Evolutionary conservation across 2,329 filamentous ascomycete genomes (phyloP), one percentile per base, ranked within the genome.

Genomic region (Thermothelomyces thermophilus): DNA sequence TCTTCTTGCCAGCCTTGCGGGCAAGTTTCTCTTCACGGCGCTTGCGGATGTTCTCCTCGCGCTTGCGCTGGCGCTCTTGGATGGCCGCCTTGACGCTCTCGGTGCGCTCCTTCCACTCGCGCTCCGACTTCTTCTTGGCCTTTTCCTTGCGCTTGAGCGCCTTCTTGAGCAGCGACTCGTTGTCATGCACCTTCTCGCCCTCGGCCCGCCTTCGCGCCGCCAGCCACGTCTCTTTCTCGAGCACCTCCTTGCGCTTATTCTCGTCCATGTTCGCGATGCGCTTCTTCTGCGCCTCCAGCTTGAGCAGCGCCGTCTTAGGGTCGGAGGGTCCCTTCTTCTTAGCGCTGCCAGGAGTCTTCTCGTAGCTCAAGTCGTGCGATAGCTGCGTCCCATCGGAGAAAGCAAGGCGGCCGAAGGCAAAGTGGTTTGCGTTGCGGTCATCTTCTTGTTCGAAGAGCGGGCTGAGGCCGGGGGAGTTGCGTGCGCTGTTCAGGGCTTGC

Each of bases 181-280:
- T 89, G 63, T 97, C 90, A 53, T 82, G 83, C 30, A 96, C 84
- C 64, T 88, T 87, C 64, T 95, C 90, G 42, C 93, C 93, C 66
- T 95, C 87, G 1, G 86, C 89, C 20, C 86, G 83, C 68, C 89
- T 88, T 68, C 91, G 86, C 2, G 93, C 93, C 41, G 87, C 91
- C 52, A 96, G 75, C 93, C 93, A 98, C 51, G 84, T 74, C 62
- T 98, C 91, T 73, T 97, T 97, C 68, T 96, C 88, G 53, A 90
- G 83, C 39, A 97, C 84, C 52, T 95, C 87, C 54, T 83, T 83
- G 49, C 86, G 85, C 71, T 95, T 95, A 58, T 82, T 79, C 1
- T 84, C 80, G 60, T 91, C 86, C 62, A 95, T 79, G 24, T 73
- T 78, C 39, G 83, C 78, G 26, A 97, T 72, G 24, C 90, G 84